phyloP scores from a whole-genome alignment of 768 basidiomycete genomes.

The Panaeolus cyanescens region DNA sequence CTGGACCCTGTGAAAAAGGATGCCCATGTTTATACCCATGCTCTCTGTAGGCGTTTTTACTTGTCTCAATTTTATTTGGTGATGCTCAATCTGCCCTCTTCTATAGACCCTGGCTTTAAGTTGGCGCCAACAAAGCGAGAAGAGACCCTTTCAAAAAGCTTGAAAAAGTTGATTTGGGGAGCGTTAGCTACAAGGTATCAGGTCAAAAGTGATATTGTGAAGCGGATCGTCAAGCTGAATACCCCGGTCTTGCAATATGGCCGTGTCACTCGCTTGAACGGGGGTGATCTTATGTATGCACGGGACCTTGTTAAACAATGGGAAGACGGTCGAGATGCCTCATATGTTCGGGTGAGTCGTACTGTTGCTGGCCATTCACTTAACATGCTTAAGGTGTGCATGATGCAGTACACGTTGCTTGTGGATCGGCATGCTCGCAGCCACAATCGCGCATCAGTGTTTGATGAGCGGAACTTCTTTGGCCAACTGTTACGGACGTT shows the following conservation, averaged over 20 bases:
- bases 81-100: neutral
- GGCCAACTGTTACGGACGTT: neutral
- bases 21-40: neutral
- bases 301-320: neutral
- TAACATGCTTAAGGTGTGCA: neutral
- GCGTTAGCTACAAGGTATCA: neutral
- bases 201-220: neutral
- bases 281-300: neutral
- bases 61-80: neutral
- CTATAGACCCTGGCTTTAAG: neutral
- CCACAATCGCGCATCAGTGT: neutral
- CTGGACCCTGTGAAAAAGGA: constrained; percentile 8
- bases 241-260: neutral
- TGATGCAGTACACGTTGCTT: neutral
- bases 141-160: neutral
- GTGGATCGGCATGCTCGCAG: neutral
- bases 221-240: neutral
- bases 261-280: neutral
- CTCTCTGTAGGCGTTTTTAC: neutral
- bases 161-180: neutral
- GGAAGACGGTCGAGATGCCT: constrained; percentile 7
- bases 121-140: neutral
- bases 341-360: constrained; percentile 3
- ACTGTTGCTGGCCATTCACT: neutral
- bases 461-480: neutral